These are phyloP conservation scores for Ceratobasidium sp. DNA, from an alignment of 1,284 basidiomycete genomes.

Conservation along the genomic window DNA sequence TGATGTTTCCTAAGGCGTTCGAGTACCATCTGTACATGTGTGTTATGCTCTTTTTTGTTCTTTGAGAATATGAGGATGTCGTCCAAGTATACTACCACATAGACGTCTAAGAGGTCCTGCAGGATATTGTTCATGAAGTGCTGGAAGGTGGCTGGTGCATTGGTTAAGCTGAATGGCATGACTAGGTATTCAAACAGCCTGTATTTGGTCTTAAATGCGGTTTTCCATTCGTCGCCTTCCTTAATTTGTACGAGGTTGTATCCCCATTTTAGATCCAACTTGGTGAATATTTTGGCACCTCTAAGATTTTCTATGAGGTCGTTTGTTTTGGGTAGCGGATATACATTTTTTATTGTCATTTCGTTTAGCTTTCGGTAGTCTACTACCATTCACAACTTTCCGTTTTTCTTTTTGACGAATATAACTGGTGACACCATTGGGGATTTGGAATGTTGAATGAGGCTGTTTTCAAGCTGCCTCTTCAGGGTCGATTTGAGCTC, in stretches of 20 bases:
- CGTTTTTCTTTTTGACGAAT: no score
- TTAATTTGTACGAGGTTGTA: conserved; percentile 55
- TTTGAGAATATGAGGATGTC: background rate
- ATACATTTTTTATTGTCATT: no score
- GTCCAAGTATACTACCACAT: no score
- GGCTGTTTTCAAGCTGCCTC: conserved; percentile 53
- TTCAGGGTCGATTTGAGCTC: background rate
- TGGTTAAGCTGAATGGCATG: conserved; percentile 53
- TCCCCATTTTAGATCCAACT: conserved; percentile 54
- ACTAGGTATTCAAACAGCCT: conserved; percentile 60
- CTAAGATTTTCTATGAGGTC: conserved; percentile 54
- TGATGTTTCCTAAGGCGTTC: conserved; percentile 46
- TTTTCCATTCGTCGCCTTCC: conserved; percentile 57
- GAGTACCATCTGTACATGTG: conserved; percentile 52
- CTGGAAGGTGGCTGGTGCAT: conserved; percentile 58
- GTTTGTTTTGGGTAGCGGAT: conserved; percentile 51
- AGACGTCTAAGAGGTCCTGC: background rate
- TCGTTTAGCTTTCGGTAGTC: no score
- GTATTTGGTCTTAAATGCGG: conserved; percentile 57
- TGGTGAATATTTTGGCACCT: conserved; percentile 53
- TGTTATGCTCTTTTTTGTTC: conserved; percentile 48
- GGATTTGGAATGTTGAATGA: conserved; percentile 28
- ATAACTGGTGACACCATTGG: no score
- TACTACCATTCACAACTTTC: no score
- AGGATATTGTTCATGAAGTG: no score